Percentiles rank a stretch among this genome's conserved stretches.
These are phyloP conservation scores for Tuber borchii DNA, from an alignment of 495 filamentous ascomycete genomes.

Conservation along the genomic window DNA sequence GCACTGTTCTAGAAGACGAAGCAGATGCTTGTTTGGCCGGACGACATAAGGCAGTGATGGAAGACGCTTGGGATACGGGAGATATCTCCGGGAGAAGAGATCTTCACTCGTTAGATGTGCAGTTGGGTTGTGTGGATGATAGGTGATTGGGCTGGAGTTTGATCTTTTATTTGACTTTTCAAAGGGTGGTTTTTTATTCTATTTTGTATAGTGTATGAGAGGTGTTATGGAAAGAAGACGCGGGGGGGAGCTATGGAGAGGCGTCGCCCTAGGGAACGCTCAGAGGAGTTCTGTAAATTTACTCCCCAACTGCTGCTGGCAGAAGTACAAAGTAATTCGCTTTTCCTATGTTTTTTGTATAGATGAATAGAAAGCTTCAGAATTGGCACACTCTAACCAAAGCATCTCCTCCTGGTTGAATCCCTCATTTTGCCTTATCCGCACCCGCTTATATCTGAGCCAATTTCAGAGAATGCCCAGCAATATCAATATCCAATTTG, in stretches of 20 bases:
- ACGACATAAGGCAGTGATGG: neutral
- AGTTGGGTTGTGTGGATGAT: neutral
- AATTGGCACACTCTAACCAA: neutral
- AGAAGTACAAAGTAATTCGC: neutral
- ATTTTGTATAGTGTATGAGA: neutral
- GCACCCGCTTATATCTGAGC: neutral
- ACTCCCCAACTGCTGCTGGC: neutral
- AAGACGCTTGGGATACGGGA: neutral
- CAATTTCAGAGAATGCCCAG: neutral
- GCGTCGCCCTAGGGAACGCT: neutral
- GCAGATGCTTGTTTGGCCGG: neutral
- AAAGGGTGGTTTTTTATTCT: neutral
- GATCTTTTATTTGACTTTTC: neutral
- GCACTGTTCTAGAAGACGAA: neutral
- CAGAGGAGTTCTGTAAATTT: neutral
- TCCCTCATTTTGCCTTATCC: neutral
- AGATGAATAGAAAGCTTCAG: conserved; percentile 2
- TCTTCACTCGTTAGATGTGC: neutral
- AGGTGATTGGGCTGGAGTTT: neutral
- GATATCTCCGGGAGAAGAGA: neutral
- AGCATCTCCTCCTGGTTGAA: neutral
- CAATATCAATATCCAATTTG: neutral
- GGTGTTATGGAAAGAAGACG: neutral
- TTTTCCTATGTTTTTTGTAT: neutral
- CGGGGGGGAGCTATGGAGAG: neutral